Evolutionary conservation across 1,284 basidiomycete species (phyloP).

Genomic region (Hypsizygus ulmarius): DNA sequence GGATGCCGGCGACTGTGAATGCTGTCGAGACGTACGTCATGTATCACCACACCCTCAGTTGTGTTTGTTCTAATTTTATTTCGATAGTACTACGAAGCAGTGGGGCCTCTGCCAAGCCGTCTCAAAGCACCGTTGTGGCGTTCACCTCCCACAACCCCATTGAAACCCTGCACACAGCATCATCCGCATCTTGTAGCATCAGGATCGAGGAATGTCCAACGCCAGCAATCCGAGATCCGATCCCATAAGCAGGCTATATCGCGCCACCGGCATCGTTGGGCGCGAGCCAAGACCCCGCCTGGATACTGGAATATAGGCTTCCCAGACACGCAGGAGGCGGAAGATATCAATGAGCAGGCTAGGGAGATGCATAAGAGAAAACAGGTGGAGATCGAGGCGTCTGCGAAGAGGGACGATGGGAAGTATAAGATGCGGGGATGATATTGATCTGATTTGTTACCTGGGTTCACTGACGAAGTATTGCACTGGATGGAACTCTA

Average conservation of each 20-base stretch:
- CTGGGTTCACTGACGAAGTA: neutral
- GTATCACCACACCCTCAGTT: neutral
- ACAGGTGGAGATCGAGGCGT: conserved; percentile 49
- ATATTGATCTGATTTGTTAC: neutral
- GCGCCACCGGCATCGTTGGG: conserved; percentile 75
- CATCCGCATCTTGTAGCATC: conserved; percentile 10
- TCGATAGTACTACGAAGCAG: conserved; percentile 73
- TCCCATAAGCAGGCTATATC: conserved; percentile 76
- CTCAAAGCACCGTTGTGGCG: conserved; percentile 70
- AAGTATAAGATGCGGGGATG: conserved; percentile 30
- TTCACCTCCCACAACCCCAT: conserved; percentile 46
- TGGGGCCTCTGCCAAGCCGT: conserved; percentile 66
- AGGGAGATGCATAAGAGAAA: conserved; percentile 69
- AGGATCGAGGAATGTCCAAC: conserved; percentile 20
- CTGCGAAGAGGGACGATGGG: conserved; percentile 49
- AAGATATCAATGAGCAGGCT: conserved; percentile 70
- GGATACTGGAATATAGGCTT: conserved; percentile 89
- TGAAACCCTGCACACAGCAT: conserved; percentile 25
- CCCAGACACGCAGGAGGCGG: conserved; percentile 78
- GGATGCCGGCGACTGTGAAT: conserved; percentile 81
- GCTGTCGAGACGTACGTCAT: conserved; percentile 71
- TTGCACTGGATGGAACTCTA: too few relatives aligned
- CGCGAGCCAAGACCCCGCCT: conserved; percentile 73
- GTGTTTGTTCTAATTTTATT: neutral
- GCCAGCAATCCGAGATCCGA: conserved; percentile 33